A percentile compares a stretch with the other conserved stretches of the same genome.
These are phyloP conservation scores for Seiridium unicorne DNA, from an alignment of 2,329 filamentous ascomycete species.

Conservation along the genomic window DNA sequence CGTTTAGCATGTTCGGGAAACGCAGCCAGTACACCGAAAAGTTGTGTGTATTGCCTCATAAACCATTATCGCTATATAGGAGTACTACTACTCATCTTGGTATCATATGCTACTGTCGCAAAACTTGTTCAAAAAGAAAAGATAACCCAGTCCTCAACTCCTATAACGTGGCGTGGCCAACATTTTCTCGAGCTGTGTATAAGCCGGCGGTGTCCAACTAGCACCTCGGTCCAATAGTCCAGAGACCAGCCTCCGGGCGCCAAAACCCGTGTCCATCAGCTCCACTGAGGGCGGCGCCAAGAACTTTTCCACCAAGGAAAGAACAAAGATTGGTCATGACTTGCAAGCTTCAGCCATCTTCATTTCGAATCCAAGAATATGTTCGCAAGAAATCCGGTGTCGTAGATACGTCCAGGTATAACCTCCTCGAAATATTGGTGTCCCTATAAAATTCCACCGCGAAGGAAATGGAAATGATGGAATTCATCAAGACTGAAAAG, in stretches of 20 bases:
- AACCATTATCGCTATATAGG: conserved; percentile 1
- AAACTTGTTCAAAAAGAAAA: background rate
- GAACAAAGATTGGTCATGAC: background rate
- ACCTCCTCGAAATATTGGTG: background rate
- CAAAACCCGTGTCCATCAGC: background rate
- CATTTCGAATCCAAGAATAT: too few species aligned
- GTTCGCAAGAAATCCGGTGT: background rate
- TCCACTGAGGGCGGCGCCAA: background rate
- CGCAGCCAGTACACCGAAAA: background rate
- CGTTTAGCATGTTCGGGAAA: too few species aligned
- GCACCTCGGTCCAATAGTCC: background rate
- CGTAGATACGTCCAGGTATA: background rate
- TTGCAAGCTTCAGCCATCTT: too few species aligned
- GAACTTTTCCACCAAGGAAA: background rate
- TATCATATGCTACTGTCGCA: background rate
- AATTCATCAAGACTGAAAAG: background rate
- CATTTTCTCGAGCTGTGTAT: background rate
- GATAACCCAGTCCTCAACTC: background rate
- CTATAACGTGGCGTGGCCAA: too few species aligned
- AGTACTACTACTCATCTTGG: conserved; percentile 5
- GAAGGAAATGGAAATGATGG: too few species aligned
- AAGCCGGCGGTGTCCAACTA: background rate
- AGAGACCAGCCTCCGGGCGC: background rate
- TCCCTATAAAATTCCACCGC: too few species aligned
- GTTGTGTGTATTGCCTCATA: background rate